phyloP scores from a whole-genome alignment of 768 basidiomycete species.

The Termitomyces sp. region DNA sequence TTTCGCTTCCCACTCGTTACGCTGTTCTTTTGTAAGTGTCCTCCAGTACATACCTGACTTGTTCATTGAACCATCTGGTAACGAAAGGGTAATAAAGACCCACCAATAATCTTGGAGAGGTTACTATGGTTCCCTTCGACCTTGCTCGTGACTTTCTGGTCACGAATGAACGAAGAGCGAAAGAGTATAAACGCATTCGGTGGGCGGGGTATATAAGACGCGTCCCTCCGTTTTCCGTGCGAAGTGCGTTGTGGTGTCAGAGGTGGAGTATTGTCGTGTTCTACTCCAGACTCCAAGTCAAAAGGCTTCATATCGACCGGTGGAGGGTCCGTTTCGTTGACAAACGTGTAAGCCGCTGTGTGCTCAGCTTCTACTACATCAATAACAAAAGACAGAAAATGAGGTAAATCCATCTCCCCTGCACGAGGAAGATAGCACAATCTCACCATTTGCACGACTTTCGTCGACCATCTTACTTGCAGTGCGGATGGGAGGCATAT shows the following conservation, averaged over 20 bases:
- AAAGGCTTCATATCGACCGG: neutral
- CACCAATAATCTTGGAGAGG: slow-evolving; percentile 79
- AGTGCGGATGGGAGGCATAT: neutral
- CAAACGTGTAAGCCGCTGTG: slow-evolving; percentile 53
- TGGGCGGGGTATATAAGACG: slow-evolving; percentile 75
- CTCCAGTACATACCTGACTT: slow-evolving; percentile 68
- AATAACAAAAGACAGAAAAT: neutral
- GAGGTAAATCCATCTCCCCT: neutral
- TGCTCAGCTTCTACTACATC: neutral
- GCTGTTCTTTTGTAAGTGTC: slow-evolving; percentile 58
- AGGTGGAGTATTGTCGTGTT: slow-evolving; percentile 3
- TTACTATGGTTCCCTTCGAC: slow-evolving; percentile 79
- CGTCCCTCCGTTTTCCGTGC: slow-evolving; percentile 61
- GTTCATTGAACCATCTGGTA: neutral
- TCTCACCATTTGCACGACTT: neutral
- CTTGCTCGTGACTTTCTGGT: slow-evolving; percentile 66
- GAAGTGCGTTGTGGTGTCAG: slow-evolving; percentile 29
- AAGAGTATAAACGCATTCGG: slow-evolving; percentile 87
- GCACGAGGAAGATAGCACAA: neutral
- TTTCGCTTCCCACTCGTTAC: slow-evolving; percentile 72
- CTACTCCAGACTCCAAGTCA: neutral
- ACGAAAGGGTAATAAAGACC: slow-evolving; percentile 10
- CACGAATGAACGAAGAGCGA: slow-evolving; percentile 71
- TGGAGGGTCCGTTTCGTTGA: slow-evolving; percentile 49
- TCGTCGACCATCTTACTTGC: neutral